A percentile compares a stretch with the other conserved stretches of the same genome.
phyloP scores from a whole-genome alignment of 371 early-diverging fungal genomes.

The Syncephalastrum monosporum region DNA sequence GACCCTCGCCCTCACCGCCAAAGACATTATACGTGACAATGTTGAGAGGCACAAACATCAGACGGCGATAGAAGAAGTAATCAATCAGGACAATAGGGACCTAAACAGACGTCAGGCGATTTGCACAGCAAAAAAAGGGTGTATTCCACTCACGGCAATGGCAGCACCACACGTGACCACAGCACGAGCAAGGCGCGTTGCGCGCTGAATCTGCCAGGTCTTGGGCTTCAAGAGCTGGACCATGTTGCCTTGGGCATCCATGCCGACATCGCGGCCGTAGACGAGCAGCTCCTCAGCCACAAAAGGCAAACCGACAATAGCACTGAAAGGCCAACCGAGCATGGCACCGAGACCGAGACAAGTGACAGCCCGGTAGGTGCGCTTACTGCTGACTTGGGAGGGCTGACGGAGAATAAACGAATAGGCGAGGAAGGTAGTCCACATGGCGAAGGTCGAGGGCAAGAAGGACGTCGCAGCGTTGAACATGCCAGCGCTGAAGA shows the following conservation, averaged over 20 bases:
- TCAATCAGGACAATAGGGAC: conserved; percentile 70
- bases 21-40: conserved; percentile 92
- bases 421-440: conserved; percentile 72
- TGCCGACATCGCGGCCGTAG: conserved; percentile 39
- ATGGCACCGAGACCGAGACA: conserved; percentile 71
- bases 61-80: conserved; percentile 69
- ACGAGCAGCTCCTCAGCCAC: conserved; percentile 71
- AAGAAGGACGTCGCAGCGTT: conserved; percentile 80
- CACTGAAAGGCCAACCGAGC: conserved; percentile 91
- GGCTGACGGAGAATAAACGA: conserved; percentile 61
- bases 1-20: conserved; percentile 67
- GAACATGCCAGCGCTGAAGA: conserved; percentile 85
- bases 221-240: conserved; percentile 25
- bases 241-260: conserved; percentile 25
- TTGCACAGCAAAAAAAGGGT: background rate
- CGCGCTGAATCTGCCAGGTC: conserved; percentile 46
- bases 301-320: conserved; percentile 76
- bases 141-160: conserved; percentile 14
- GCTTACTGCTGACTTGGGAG: conserved; percentile 41
- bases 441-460: conserved; percentile 94
- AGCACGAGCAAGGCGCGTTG: conserved; percentile 39
- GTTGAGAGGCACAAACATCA: conserved; percentile 78
- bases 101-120: conserved; percentile 21
- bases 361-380: conserved; percentile 53
- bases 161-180: conserved; percentile 20